Conservation (phyloP, 1,284 basidiomycete genomes). For the Coriolopsis trogii region DNA sequence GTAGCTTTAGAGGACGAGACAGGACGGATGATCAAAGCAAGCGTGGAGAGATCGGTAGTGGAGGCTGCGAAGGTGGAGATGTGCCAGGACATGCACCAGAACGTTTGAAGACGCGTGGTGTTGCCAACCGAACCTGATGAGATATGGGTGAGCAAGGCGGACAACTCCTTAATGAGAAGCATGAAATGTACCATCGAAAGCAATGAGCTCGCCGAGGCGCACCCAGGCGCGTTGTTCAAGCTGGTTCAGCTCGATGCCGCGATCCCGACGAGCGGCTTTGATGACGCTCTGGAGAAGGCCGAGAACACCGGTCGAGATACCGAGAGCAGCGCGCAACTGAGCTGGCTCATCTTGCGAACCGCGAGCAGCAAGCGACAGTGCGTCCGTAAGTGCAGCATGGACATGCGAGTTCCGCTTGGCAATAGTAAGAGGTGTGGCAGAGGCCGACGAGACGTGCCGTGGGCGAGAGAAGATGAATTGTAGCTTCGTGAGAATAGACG, state of each 20-base stretch:
- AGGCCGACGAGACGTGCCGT: not conserved
- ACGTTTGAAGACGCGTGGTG: slow-evolving; percentile 50
- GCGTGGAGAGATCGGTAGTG: slow-evolving; percentile 55
- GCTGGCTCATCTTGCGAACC: slow-evolving; percentile 43
- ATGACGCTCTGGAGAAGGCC: slow-evolving; percentile 41
- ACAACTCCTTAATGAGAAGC: not conserved
- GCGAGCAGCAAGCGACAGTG: slow-evolving; percentile 35
- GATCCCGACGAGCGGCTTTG: slow-evolving; percentile 32
- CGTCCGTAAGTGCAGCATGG: slow-evolving; percentile 37
- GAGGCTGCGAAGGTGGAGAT: slow-evolving; percentile 42
- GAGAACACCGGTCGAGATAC: slow-evolving; percentile 42
- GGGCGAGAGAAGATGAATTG: slow-evolving; percentile 17
- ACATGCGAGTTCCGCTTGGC: slow-evolving; percentile 17
- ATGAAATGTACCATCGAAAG: slow-evolving; percentile 41
- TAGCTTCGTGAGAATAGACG: slow-evolving; percentile 7
- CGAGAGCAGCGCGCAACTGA: slow-evolving; percentile 43
- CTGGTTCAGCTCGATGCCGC: slow-evolving; percentile 43
- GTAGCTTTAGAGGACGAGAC: slow-evolving; percentile 42
- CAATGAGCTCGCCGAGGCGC: slow-evolving; percentile 52
- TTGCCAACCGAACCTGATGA: slow-evolving; percentile 37
- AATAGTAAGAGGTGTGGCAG: not conserved
- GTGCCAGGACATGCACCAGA: slow-evolving; percentile 49
- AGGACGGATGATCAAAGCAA: slow-evolving; percentile 55
- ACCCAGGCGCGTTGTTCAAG: slow-evolving; percentile 56
- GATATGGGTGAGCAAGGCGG: not conserved